Evolutionary conservation across 108 stramenopile species (phyloP).

Genomic region (Cyclotella sp.): DNA sequence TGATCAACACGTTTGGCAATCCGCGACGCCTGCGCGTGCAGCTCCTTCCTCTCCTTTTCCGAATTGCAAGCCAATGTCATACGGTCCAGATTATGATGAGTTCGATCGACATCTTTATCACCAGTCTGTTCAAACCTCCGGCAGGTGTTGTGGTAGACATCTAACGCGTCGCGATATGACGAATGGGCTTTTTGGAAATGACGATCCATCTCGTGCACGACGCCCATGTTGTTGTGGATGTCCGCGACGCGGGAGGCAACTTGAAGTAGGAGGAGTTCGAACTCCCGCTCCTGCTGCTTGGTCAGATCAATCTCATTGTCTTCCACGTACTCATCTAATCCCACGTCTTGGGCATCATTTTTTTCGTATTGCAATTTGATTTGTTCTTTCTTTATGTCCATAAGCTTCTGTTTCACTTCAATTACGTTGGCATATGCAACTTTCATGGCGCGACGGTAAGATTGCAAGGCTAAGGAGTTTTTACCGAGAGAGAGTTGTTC

Average conservation of each 20-base stretch:
- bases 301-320: constrained; percentile 25
- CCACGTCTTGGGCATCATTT: neutral
- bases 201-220: constrained; percentile 47
- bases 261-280: constrained; percentile 42
- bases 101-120: constrained; percentile 43
- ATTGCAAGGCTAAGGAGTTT: constrained; percentile 35
- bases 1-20: constrained; percentile 23
- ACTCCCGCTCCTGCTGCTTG: constrained; percentile 31
- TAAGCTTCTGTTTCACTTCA: constrained; percentile 30
- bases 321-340: neutral
- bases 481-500: constrained; percentile 42
- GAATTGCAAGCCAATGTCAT: constrained; percentile 39
- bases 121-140: constrained; percentile 35
- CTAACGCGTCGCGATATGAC: constrained; percentile 41
- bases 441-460: constrained; percentile 47
- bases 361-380: constrained; percentile 11
- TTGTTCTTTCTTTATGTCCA: constrained; percentile 24
- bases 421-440: constrained; percentile 43
- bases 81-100: constrained; percentile 28
- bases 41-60: constrained; percentile 28
- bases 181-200: constrained; percentile 33
- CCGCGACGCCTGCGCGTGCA: constrained; percentile 25
- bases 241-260: constrained; percentile 47
- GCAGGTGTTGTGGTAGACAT: constrained; percentile 50
- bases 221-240: constrained; percentile 52